Percentiles rank a stretch among this genome's conserved stretches.
Conservation (phyloP, 2,329 filamentous ascomycete species). For the Alternaria brassicicola region DNA sequence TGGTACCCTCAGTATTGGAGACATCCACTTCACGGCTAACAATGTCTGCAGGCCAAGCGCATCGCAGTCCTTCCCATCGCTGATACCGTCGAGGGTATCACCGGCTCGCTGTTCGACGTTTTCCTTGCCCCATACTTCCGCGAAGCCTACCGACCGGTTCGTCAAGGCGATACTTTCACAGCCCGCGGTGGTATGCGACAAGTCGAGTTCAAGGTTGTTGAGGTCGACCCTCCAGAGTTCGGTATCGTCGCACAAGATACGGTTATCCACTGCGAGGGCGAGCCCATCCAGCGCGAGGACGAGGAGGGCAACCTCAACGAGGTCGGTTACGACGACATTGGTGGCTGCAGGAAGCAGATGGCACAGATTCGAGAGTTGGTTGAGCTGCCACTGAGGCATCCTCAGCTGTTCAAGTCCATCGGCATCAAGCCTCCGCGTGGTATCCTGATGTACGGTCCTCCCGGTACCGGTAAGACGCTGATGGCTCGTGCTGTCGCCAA, state of each 20-base stretch:
- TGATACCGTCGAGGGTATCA: constrained; percentile 96
- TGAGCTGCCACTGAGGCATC: constrained; percentile 93
- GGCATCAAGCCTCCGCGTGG: constrained; percentile 99
- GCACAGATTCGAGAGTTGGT: constrained; percentile 99
- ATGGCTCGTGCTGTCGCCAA: constrained; percentile 99
- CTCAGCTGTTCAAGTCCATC: constrained; percentile 99
- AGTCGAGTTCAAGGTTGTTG: constrained; percentile 99
- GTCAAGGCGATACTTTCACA: constrained; percentile 97
- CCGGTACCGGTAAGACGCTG: constrained; percentile 98
- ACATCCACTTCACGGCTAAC: constrained; percentile 21
- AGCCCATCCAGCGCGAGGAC: constrained; percentile 95
- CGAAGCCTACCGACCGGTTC: constrained; percentile 95
- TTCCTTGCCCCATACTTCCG: constrained; percentile 99
- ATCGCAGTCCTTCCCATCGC: constrained; percentile 98
- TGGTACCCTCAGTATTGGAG: constrained; percentile 55
- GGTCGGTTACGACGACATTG: constrained; percentile 98
- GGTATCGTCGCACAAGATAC: constrained; percentile 99
- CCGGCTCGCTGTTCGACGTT: constrained; percentile 96
- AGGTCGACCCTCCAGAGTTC: constrained; percentile 97
- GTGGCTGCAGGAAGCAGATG: constrained; percentile 99
- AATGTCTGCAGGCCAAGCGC: constrained; percentile 78
- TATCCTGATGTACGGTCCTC: constrained; percentile 91
- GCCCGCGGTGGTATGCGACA: constrained; percentile 98
- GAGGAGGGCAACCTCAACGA: constrained; percentile 99
- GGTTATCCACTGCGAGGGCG: constrained; percentile 97